Base-by-base conservation (phyloP, 192 early-diverging fungal species). In the Kickxella alabastrina region DNA sequence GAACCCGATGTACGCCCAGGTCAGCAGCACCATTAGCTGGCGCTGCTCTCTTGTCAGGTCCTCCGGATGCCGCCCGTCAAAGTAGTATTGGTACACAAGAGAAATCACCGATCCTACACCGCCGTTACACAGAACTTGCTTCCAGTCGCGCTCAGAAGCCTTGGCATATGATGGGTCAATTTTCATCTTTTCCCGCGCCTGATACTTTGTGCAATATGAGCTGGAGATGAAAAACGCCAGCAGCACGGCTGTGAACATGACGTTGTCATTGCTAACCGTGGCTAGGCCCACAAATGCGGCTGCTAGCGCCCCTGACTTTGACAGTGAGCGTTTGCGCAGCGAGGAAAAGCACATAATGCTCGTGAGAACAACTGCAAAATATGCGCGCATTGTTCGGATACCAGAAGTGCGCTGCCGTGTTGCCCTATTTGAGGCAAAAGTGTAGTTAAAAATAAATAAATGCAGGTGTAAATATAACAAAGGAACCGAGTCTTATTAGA, bases 211-310 rank as follows among this genome's bases (percentile, higher is more conserved):
- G 57, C 80, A 72, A 35, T 57, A 61, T 13, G 79, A 73, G 38
- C 84, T 79, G 1, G 86, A 77, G 3, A 90, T 59, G 54, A 85
- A 95, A 53, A 95, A 95, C 1, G 67, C 68, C 19, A 95, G 47
- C 15, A 92, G 75, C 8, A 85, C 78, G 5, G 78, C 62, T 6
- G 85, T 75, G 58, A 90, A 89, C 26, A 87, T 57, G 17, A 67
- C 51, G 38, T 79, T 79, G 24, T 80, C 74, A 45, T 87, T 83
- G 22, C 77, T 79, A 41, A 91, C 88, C 4, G 90, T 92, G 19
- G 77, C 65, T 34, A 95, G 55, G 7, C 89, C 91, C 14, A 92
- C 78, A 21, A 83, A 50, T 34, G 83, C 82, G 6, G 92, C 90
- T 31, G 84, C 88, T 7, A 79, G 10, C 4, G 86, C 82, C 18